Conservation (phyloP, 208 protist genomes). For the Acanthamoeba healyi region DNA sequence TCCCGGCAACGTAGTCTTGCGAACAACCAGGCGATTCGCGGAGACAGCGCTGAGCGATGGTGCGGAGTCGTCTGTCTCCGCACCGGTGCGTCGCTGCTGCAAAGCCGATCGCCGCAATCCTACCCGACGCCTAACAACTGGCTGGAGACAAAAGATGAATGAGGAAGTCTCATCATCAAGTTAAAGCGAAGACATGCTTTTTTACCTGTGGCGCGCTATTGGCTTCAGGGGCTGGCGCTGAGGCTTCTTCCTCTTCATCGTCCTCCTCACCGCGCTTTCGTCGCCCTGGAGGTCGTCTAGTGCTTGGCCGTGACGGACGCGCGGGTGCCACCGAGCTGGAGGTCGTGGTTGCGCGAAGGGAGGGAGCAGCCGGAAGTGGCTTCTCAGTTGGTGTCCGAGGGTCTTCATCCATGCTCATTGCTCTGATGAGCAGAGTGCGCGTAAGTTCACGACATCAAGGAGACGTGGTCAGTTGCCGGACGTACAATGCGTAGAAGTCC, state of each 20-base stretch:
- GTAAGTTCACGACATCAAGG: no score
- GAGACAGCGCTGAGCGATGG: neutral
- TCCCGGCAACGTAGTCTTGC: no score
- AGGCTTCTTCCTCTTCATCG: slow-evolving; percentile 21
- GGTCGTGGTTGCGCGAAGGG: neutral
- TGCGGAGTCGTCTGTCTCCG: neutral
- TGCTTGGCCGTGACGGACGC: neutral
- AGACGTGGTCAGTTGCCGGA: no score
- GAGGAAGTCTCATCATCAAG: neutral
- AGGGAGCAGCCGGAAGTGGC: neutral
- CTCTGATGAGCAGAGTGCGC: neutral
- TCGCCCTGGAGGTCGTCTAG: neutral
- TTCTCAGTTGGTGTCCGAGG: neutral
- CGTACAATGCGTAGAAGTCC: neutral
- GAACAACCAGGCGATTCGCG: neutral
- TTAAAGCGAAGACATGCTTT: no score
- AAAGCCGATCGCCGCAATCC: neutral
- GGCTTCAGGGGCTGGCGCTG: neutral
- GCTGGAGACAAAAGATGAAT: neutral
- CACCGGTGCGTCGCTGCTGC: neutral
- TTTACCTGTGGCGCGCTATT: neutral
- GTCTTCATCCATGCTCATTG: slow-evolving; percentile 33
- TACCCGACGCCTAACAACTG: neutral
- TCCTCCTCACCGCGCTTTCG: neutral
- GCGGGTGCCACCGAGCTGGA: no score